Evolutionary conservation across 257 asterid genomes (phyloP).

Genomic region (Solanum bulbocastanum): DNA sequence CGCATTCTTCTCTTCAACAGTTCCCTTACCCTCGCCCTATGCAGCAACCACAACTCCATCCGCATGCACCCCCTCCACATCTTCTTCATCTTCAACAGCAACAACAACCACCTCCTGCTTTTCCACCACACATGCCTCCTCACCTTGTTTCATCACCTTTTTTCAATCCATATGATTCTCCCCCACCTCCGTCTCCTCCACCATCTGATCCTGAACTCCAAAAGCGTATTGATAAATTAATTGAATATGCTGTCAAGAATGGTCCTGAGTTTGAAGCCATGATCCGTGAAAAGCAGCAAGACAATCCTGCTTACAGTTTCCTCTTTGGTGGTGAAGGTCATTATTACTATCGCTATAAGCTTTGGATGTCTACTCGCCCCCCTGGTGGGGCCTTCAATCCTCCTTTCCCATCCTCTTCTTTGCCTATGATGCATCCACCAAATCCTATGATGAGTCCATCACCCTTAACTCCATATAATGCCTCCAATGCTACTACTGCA

Average conservation of each 20-base stretch:
- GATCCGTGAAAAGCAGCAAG: slow-evolving; percentile 94
- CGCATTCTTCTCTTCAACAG: slow-evolving; percentile 80
- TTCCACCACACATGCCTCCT: slow-evolving; percentile 68
- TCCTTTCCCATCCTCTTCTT: slow-evolving; percentile 50
- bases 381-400: slow-evolving; percentile 52
- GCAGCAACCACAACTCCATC: slow-evolving; percentile 65
- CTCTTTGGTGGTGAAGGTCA: slow-evolving; percentile 98
- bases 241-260: slow-evolving; percentile 83
- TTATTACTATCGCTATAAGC: slow-evolving; percentile 79
- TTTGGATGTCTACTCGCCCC: slow-evolving; percentile 65
- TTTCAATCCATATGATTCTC: slow-evolving; percentile 60
- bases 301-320: slow-evolving; percentile 80
- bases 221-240: slow-evolving; percentile 84
- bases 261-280: slow-evolving; percentile 97
- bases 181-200: slow-evolving; percentile 79
- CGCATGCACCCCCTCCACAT: slow-evolving; percentile 60
- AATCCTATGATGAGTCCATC: slow-evolving; percentile 68
- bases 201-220: slow-evolving; percentile 91
- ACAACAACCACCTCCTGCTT: slow-evolving; percentile 57
- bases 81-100: slow-evolving; percentile 39
- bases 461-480: slow-evolving; percentile 38
- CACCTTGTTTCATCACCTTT: slow-evolving; percentile 59
- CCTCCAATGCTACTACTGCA: slow-evolving; percentile 30
- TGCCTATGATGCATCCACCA: slow-evolving; percentile 76
- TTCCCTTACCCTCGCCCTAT: slow-evolving; percentile 69